Evolutionary conservation across 2,329 filamentous ascomycete species (phyloP).

Genomic region (Amesomyces nigricolor): DNA sequence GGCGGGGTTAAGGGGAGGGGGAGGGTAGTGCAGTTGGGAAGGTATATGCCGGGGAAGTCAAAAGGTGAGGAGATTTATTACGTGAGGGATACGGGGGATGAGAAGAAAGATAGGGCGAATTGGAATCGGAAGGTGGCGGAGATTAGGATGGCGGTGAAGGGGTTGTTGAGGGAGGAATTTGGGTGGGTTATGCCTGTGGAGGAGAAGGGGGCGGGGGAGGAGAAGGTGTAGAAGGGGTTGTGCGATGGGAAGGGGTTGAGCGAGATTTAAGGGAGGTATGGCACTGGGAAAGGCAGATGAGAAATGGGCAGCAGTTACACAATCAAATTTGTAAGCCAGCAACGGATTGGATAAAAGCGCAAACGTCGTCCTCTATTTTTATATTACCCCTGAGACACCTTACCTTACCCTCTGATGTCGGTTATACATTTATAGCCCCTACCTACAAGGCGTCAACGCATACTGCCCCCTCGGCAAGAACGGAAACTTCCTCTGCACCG

Average conservation of each 20-base stretch:
- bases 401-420: too few relatives aligned
- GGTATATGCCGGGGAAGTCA: slow-evolving; percentile 14
- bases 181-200: slow-evolving; percentile 14
- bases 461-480: slow-evolving; percentile 3
- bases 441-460: slow-evolving; percentile 8
- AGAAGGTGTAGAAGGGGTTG: too few relatives aligned
- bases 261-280: too few relatives aligned
- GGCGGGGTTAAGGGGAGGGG: slow-evolving; percentile 19
- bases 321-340: too few relatives aligned
- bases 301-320: too few relatives aligned
- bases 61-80: slow-evolving; percentile 15
- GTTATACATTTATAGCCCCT: neutral
- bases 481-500: slow-evolving; percentile 2
- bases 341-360: too few relatives aligned
- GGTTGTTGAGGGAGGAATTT: slow-evolving; percentile 25
- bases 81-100: neutral
- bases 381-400: too few relatives aligned
- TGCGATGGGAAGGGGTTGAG: neutral
- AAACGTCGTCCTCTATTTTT: too few relatives aligned
- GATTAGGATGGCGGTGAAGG: slow-evolving; percentile 25
- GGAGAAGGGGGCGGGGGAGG: too few relatives aligned
- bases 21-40: slow-evolving; percentile 27
- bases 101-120: slow-evolving; percentile 10
- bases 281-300: too few relatives aligned
- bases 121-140: slow-evolving; percentile 25